These are phyloP conservation scores for Endocladia muricata DNA, from an alignment of 31 red algal species.

Conservation along the genomic window DNA sequence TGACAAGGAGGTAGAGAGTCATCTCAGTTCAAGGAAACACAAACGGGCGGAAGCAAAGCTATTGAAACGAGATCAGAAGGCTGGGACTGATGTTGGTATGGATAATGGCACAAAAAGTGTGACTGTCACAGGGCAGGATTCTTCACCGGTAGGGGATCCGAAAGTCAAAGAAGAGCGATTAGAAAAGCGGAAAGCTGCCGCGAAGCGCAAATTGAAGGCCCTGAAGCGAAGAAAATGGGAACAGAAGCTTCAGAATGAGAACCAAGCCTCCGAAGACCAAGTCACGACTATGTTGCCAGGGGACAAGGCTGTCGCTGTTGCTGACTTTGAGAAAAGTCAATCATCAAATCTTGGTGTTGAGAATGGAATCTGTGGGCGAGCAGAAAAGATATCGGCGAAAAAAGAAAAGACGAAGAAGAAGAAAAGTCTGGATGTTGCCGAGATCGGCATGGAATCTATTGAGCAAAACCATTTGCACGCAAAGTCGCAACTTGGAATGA, in stretches of 20 bases:
- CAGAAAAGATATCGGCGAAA: too few species aligned
- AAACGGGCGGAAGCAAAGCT: background rate
- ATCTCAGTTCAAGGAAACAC: conserved; percentile 46
- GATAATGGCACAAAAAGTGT: background rate
- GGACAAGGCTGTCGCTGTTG: too few species aligned
- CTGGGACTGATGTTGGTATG: background rate
- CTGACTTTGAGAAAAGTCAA: too few species aligned
- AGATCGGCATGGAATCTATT: too few species aligned
- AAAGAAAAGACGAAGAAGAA: too few species aligned
- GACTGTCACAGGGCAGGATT: background rate
- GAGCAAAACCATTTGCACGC: too few species aligned
- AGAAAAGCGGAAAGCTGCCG: conserved; percentile 24
- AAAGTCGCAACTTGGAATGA: too few species aligned
- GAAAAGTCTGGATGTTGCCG: too few species aligned
- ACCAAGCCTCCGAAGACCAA: background rate
- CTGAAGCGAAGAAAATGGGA: conserved; percentile 56
- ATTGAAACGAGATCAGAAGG: background rate
- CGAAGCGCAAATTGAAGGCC: conserved; percentile 36
- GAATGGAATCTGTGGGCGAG: too few species aligned
- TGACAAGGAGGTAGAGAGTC: conserved; percentile 19
- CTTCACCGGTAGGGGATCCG: background rate
- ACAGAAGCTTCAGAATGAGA: background rate
- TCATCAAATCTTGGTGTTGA: too few species aligned
- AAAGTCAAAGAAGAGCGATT: background rate
- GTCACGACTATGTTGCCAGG: too few species aligned